Evolutionary conservation across 2,329 filamentous ascomycete genomes (phyloP), one percentile per base, ranked within the genome.

Genomic region (Trichoderma semiorbis): DNA sequence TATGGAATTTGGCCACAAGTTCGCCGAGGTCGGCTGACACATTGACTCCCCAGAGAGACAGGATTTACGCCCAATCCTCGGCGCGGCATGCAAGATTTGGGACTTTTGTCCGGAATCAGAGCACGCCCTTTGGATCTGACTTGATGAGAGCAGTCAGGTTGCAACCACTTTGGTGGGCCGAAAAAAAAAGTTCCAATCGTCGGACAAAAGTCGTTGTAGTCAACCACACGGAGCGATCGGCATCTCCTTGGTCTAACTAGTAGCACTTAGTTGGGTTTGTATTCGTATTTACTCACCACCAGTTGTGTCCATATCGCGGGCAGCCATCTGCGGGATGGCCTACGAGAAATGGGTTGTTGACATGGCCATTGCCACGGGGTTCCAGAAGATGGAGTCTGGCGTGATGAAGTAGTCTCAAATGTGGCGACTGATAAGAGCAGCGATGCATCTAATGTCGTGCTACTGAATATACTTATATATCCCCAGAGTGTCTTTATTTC

Each of bases 1-100:
- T 66, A 63, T 43, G 7, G 26, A 24, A 21, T 32, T 67, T 69
- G 66, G 66, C 66, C 66, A 69, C 66, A 69, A 14, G 21, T 12
- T 50, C 26, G 43, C 66, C 66, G 66, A 58, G 26, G 18, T 69
- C 55, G 55, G 66, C 43, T 14, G n/a, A 26, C n/a, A 32, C 28
- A 34, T 32, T 61, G 8, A 26, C 30, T 57, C 36, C 34, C 32
- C 24, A 21, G 24, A 43, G 14, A 28, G 24, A 39, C 18, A 16
- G 21, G 7, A n/a, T 7, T 10, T 36, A 21, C 8, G 32, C 64
- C 21, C 50, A 32, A 58, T 21, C 36, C 64, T 58, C 64, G 50
- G 50, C 21, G 43, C 36, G 21, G 55, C 55, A 30, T 36, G 39
- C 65, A 30, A 32, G 21, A n/a, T 14, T 24, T 47, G n/a, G 65